These are phyloP conservation scores for Cyclotella atomus DNA, from an alignment of 108 stramenopile genomes.

Conservation along the genomic window DNA sequence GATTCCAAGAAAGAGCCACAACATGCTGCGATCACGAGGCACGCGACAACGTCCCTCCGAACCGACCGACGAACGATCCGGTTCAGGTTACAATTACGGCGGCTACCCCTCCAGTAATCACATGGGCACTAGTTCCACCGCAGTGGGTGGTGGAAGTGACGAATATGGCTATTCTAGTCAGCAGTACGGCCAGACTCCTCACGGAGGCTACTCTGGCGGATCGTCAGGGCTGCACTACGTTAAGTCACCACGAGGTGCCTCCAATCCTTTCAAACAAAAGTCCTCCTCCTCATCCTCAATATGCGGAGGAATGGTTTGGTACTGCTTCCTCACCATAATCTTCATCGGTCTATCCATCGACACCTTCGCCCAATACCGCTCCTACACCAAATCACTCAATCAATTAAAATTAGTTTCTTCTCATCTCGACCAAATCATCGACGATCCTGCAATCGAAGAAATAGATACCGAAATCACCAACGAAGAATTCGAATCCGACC, in stretches of 20 bases:
- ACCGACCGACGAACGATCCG: slow-evolving; percentile 32
- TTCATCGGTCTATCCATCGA: neutral
- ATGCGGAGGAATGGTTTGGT: neutral
- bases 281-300: neutral
- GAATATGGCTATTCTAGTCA: neutral
- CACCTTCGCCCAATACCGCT: neutral
- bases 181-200: neutral
- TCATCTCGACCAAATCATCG: neutral
- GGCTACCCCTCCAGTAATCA: slow-evolving; percentile 2
- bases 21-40: slow-evolving; percentile 31
- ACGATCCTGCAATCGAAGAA: neutral
- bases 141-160: neutral
- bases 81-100: slow-evolving; percentile 1
- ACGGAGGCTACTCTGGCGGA: neutral
- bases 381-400: neutral
- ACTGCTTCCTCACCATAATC: neutral
- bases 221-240: no score
- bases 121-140: slow-evolving; percentile 5
- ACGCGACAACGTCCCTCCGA: slow-evolving; percentile 27
- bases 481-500: neutral
- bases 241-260: no score
- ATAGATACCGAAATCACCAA: neutral
- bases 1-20: no score
- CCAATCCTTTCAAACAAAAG: slow-evolving; percentile 7
- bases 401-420: neutral